Percentiles rank a stretch among this genome's conserved stretches.
phyloP scores from a whole-genome alignment of 176 grass and related monocot species.

The Eremochloa ophiuroides region DNA sequence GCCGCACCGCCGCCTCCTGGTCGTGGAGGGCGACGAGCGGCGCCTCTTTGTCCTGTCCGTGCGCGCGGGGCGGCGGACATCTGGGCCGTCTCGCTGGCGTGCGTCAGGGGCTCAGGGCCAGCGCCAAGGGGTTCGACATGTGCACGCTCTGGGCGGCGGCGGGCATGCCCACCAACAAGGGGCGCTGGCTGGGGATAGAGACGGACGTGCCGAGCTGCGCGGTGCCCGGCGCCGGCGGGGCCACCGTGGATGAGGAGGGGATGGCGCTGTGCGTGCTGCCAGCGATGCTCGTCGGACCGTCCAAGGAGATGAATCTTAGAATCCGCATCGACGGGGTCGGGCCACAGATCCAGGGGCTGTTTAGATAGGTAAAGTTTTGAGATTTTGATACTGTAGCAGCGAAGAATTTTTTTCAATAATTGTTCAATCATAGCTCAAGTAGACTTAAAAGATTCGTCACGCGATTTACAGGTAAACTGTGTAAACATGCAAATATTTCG shows the following conservation, averaged over 20 bases:
- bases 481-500: no score
- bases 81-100: background rate
- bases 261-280: background rate
- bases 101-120: slow-evolving; percentile 23
- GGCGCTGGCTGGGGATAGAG: background rate
- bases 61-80: background rate
- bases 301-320: background rate
- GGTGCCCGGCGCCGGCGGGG: background rate
- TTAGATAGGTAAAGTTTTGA: no score
- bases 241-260: background rate
- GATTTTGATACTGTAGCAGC: no score
- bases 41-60: background rate
- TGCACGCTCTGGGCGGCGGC: background rate
- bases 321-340: slow-evolving; percentile 12
- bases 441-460: no score
- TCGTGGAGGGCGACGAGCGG: background rate
- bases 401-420: no score
- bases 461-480: no score
- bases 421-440: no score
- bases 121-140: background rate
- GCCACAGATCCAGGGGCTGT: background rate
- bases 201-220: slow-evolving; percentile 6
- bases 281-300: background rate
- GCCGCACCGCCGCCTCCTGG: background rate
- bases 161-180: background rate